Evolutionary conservation across 495 filamentous ascomycete species (phyloP).

Genomic region (Beverwykella pulmonaria): DNA sequence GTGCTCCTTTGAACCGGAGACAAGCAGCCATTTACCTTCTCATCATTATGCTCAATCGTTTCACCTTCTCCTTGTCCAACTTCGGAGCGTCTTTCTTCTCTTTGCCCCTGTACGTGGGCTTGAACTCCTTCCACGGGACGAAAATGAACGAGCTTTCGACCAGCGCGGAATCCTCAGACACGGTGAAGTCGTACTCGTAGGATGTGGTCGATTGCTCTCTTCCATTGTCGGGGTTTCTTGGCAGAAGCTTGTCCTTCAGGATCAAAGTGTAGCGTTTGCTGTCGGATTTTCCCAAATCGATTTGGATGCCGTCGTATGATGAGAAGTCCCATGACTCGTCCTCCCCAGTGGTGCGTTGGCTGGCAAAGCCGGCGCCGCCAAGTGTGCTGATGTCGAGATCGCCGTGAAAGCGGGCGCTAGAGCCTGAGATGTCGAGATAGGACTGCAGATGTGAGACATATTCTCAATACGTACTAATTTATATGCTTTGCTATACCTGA

Average conservation of each 20-base stretch:
- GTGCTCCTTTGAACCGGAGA: background rate
- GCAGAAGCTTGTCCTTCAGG: conserved; percentile 67
- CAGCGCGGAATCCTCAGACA: conserved; percentile 23
- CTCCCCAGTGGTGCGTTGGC: conserved; percentile 61
- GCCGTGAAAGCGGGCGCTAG: conserved; percentile 62
- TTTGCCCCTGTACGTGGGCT: conserved; percentile 72
- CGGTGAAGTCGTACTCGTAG: conserved; percentile 59
- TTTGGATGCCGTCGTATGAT: conserved; percentile 42
- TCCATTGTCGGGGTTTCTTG: conserved; percentile 58
- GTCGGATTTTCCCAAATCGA: conserved; percentile 45
- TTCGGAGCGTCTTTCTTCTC: conserved; percentile 57
- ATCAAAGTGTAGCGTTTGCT: conserved; percentile 64
- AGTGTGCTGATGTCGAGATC: conserved; percentile 72
- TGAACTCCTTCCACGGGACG: conserved; percentile 64
- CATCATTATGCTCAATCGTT: conserved; percentile 73
- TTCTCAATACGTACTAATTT: background rate
- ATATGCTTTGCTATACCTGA: conserved; percentile 36
- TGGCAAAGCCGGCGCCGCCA: conserved; percentile 81
- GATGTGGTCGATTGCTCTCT: conserved; percentile 63
- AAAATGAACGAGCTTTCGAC: conserved; percentile 44
- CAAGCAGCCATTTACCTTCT: conserved; percentile 58
- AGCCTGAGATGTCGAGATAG: conserved; percentile 47
- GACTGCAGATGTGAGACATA: conserved; percentile 48
- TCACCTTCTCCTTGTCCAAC: conserved; percentile 61
- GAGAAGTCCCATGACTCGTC: conserved; percentile 45